Evolutionary conservation across 192 early-diverging fungal genomes (phyloP).

Genomic region (Backusella luteola): DNA sequence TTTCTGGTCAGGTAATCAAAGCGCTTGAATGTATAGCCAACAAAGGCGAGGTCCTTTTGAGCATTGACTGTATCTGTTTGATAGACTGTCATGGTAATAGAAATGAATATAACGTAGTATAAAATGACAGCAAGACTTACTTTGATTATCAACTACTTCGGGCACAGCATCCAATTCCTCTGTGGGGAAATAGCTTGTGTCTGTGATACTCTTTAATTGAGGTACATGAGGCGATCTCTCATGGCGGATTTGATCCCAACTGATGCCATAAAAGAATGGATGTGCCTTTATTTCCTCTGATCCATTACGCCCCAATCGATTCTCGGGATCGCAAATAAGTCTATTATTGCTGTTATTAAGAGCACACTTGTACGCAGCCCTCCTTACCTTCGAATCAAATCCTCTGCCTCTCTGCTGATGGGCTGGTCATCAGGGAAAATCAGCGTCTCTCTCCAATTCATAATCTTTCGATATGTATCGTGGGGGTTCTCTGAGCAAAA

Average conservation of each 20-base stretch:
- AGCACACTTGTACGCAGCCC: too few species aligned
- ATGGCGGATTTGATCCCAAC: conserved; percentile 83
- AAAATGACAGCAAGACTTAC: not conserved
- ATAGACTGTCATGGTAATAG: conserved; percentile 10
- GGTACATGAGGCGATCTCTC: conserved; percentile 93
- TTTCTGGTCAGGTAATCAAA: conserved; percentile 81
- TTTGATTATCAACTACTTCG: conserved; percentile 31
- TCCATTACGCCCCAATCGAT: conserved; percentile 84
- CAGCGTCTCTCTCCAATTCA: conserved; percentile 92
- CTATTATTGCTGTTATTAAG: conserved; percentile 28
- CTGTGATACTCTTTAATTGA: conserved; percentile 88
- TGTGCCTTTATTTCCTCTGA: conserved; percentile 86
- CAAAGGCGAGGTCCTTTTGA: conserved; percentile 95
- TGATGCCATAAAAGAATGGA: conserved; percentile 92
- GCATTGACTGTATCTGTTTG: conserved; percentile 30
- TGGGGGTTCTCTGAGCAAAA: conserved; percentile 95
- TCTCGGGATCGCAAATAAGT: conserved; percentile 84
- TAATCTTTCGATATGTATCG: conserved; percentile 98
- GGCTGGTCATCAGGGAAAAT: conserved; percentile 93
- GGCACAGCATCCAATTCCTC: conserved; percentile 87
- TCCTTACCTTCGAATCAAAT: conserved; percentile 79
- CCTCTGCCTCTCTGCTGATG: conserved; percentile 87
- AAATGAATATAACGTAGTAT: not conserved
- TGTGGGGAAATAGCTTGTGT: conserved; percentile 97
- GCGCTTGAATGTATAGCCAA: conserved; percentile 98